Evolutionary conservation across 345 rosid species (phyloP), one percentile per base, ranked within the genome.

Genomic region (Carallia pectinifolia): DNA sequence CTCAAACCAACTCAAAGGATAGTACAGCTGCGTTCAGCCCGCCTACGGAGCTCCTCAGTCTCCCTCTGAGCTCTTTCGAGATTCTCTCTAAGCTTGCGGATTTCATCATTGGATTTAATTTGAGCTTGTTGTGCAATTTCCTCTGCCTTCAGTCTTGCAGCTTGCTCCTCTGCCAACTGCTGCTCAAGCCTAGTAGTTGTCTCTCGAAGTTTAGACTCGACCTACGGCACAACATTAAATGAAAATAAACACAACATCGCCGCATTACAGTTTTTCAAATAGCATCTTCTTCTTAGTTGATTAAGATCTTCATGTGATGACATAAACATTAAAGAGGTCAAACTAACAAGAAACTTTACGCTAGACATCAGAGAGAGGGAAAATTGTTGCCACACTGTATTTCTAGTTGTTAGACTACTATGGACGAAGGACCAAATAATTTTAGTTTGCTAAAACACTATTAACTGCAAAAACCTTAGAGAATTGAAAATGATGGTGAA

Each of bases 121-220:
- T 90, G 93, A 69, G 79, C 91, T 58, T 65, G 33, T 1, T 74
- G 84, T 1, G 90, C 93, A 30, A 33, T 78, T 87, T 84, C 82
- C 67, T 94, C 93, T 4, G 96, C 88, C 75, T 71, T 85, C 58
- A 85, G 77, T 71, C 96, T 78, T 18, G 92, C 96, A 1, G 91
- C 93, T 71, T 87, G 90, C 78, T 94, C 98, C 74, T 83, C 92
- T 1, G 88, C 87, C 61, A 94, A 56, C 74, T 87, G 87, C 68
- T 75, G 89, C 73, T 94, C 96, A 29, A 94, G 85, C 80, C 84
- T 83, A 7, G 27, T 70, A 1, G 93, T 85, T 8, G 90, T 81
- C 77, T 91, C 97, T 58, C 71, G 82, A 71, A 94, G 92, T 84
- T 89, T 94, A 27, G 76, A 74, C 85, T 91, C 97, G 58, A 91